Conservation (phyloP, 306 rosid genomes). For the Gastrolobium villosum region DNA sequence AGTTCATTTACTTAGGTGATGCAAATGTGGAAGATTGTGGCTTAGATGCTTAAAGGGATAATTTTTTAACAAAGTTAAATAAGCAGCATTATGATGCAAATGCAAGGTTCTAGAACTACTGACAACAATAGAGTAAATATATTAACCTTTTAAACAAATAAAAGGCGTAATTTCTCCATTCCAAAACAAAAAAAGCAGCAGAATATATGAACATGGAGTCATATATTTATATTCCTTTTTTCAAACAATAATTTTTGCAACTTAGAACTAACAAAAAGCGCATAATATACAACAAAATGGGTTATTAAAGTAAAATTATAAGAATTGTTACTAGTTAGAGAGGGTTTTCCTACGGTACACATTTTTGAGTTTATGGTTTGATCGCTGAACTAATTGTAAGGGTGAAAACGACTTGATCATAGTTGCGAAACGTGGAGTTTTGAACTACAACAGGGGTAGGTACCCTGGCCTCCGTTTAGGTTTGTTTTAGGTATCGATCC, state of each 20-base stretch:
- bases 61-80: neutral
- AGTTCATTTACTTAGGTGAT: constrained; percentile 45
- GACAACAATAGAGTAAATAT: neutral
- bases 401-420: too few relatives aligned
- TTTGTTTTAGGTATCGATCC: neutral
- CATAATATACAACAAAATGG: neutral
- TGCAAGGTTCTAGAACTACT: neutral
- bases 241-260: neutral
- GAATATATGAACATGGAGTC: neutral
- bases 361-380: too few relatives aligned
- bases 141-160: neutral
- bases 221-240: neutral
- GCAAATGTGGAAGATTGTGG: constrained; percentile 5
- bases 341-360: too few relatives aligned
- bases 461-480: neutral
- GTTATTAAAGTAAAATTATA: too few relatives aligned
- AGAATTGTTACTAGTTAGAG: too few relatives aligned
- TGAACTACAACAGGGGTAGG: too few relatives aligned
- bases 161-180: neutral
- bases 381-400: too few relatives aligned
- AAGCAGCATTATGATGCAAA: constrained; percentile 9
- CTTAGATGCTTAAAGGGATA: neutral
- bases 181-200: neutral
- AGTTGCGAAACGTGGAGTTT: too few relatives aligned
- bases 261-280: neutral